A percentile compares a stretch with the other conserved stretches of the same genome.
Evolutionary conservation across 1,284 basidiomycete genomes (phyloP).

Genomic region (Marasmius sp.): DNA sequence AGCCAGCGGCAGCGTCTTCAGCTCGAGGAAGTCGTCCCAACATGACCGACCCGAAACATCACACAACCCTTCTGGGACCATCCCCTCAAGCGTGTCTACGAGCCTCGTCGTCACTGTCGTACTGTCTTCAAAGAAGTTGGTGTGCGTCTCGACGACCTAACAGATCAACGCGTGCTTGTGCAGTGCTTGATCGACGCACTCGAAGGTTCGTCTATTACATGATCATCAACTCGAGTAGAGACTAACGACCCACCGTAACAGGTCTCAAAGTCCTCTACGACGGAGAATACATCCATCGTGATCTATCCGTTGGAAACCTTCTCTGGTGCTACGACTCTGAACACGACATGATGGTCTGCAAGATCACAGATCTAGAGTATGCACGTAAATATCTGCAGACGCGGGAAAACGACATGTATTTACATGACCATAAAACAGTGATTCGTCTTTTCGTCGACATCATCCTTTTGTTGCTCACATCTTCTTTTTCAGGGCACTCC

Average conservation of each 20-base stretch:
- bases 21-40: too few species aligned
- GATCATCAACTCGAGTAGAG: too few species aligned
- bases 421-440: not conserved
- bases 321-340: not conserved
- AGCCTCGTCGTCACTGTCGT: not conserved
- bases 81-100: not conserved
- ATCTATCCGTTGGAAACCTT: not conserved
- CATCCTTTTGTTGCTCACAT: not conserved
- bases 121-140: not conserved
- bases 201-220: not conserved
- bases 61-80: not conserved
- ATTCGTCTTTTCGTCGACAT: not conserved
- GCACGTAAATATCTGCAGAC: not conserved
- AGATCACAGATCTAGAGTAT: not conserved
- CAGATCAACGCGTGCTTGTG: not conserved
- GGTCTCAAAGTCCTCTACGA: not conserved
- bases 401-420: too few species aligned
- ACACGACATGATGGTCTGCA: not conserved
- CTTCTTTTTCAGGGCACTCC: not conserved
- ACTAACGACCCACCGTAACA: not conserved
- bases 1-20: too few species aligned
- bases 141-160: not conserved
- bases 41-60: too few species aligned
- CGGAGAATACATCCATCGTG: not conserved
- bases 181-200: not conserved